Evolutionary conservation across 768 basidiomycete genomes (phyloP), one percentile per base, ranked within the genome.

Genomic region (Amanita exitialis): DNA sequence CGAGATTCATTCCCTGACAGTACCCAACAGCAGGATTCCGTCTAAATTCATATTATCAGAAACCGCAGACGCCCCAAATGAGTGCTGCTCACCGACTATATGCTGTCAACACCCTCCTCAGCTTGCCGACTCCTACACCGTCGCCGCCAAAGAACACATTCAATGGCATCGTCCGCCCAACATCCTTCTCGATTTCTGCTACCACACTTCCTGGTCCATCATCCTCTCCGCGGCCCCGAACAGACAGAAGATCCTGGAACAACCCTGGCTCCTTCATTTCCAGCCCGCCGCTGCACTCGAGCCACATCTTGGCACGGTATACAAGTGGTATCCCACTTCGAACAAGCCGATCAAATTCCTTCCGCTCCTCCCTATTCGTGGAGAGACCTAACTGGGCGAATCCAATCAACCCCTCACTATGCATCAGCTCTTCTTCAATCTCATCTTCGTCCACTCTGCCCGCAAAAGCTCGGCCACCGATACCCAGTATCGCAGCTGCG

Each of bases 121-220:
- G 68, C 68, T 99, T 99, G 46, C 83, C 78, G 10, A 97, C 93
- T 2, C 96, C 96, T 0, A 83, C 89, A 0, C 96, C 96, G 65
- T 96, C 93, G 0, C 95, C 92, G 0, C 92, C 96, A 69, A 97
- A 99, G 72, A 96, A 98, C 27, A 98, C 78, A 60, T 96, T 96
- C 39, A 91, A 67, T 0, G 94, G 93, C 86, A 95, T 86, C 59
- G 93, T 89, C 74, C 86, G 67, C 54, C 86, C 83, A 0, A 92
- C 86, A 60, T 98, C 95, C 68, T 98, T 97, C 71, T 97, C 96
- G 53, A 99, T 98, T 68, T 99, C 96, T 37, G 67, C 72, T 47
- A 69, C 65, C 12, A 84, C 83, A 27, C 74, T 64, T 36, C 68
- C 78, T 23, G 68, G 64, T 1, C 65, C 72, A 25, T 73, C 66